Percentiles rank a stretch among this genome's conserved stretches.
phyloP scores from a whole-genome alignment of 495 filamentous ascomycete species.

The Aspergillus homomorphus region DNA sequence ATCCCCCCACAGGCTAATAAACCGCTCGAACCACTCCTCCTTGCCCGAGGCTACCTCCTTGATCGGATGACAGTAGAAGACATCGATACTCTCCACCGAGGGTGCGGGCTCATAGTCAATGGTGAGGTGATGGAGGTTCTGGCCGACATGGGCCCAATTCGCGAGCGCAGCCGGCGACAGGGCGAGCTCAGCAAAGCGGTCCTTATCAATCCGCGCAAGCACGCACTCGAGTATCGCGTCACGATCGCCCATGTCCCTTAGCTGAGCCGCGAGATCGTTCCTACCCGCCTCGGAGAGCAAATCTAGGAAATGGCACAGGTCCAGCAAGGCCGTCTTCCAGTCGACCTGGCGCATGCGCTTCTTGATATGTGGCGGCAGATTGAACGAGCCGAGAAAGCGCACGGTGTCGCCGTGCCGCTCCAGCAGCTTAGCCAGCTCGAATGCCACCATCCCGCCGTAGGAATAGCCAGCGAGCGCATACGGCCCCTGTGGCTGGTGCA shows the following conservation, averaged over 20 bases:
- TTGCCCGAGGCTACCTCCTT: conserved; percentile 32
- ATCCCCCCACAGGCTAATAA: conserved; percentile 40
- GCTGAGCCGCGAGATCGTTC: conserved; percentile 14
- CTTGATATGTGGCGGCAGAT: conserved; percentile 51
- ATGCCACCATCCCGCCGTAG: conserved; percentile 51
- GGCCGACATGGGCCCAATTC: conserved; percentile 41
- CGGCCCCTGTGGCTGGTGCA: conserved; percentile 46
- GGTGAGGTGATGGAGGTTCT: conserved; percentile 37
- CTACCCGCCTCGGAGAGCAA: conserved; percentile 37
- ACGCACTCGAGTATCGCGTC: conserved; percentile 4
- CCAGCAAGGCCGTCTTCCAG: conserved; percentile 42
- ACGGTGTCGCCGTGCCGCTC: conserved; percentile 26
- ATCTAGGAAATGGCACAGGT: conserved; percentile 47
- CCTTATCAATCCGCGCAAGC: not conserved
- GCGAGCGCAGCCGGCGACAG: conserved; percentile 25
- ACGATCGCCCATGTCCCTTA: conserved; percentile 26
- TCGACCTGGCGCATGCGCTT: conserved; percentile 44
- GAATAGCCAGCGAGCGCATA: conserved; percentile 55
- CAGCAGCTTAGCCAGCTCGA: conserved; percentile 49
- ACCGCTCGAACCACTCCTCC: conserved; percentile 39
- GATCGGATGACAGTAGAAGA: conserved; percentile 46
- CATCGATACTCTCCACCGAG: conserved; percentile 40
- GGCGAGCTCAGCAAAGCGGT: conserved; percentile 37
- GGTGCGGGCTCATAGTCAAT: conserved; percentile 50
- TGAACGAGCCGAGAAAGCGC: conserved; percentile 28